Base-by-base conservation (phyloP, 768 basidiomycete species). In the Trametes coccinea region DNA sequence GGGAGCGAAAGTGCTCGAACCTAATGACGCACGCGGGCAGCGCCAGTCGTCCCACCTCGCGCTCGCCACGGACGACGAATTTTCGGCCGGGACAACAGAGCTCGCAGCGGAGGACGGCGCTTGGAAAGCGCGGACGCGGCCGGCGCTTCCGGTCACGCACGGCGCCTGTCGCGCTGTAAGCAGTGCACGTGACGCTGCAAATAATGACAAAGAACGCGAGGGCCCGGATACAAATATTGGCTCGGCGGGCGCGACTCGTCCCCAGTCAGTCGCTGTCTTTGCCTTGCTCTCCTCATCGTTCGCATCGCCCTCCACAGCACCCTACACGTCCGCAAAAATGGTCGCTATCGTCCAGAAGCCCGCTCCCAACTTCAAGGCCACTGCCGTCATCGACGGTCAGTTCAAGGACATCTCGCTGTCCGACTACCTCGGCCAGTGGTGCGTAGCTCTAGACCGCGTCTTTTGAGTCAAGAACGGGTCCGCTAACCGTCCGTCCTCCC, bases 401-500 rank as follows among this genome's bases (percentile, higher is more conserved):
- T 95, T 97, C 77, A 81, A 87, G 69, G 85, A 94, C 30, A 74
- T 93, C 58, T 86, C 89, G n/a, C 76, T 94, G 52, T 74, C 81
- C 1, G 84, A 89, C 65, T 93, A 80, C 75, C 76, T 83, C 33
- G 93, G 93, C 37, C 83, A 92, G 88, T 96, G 93, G 93, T 93
- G 65, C 17, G 80, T 70, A 49, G 52, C 27, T 52, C 40, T 57
- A 33, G 52, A 55, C 58, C 45, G 61, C n/a, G 47, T 34, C 29
- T 54, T 59, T 44, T 13, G 8, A 11, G 53, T 54, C 48, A 6
- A 46, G 22, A 22, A 22, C 22, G 22, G 22, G 22, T 17, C 65
- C 27, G 46, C 37, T 59, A 16, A 59, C 48, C 50, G 55, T 51
- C 37, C 34, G 14, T 8, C 30, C 17, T 11, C 50, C 34, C 56